phyloP scores from a whole-genome alignment of 108 stramenopile genomes.

The Nannochloropsis salina region DNA sequence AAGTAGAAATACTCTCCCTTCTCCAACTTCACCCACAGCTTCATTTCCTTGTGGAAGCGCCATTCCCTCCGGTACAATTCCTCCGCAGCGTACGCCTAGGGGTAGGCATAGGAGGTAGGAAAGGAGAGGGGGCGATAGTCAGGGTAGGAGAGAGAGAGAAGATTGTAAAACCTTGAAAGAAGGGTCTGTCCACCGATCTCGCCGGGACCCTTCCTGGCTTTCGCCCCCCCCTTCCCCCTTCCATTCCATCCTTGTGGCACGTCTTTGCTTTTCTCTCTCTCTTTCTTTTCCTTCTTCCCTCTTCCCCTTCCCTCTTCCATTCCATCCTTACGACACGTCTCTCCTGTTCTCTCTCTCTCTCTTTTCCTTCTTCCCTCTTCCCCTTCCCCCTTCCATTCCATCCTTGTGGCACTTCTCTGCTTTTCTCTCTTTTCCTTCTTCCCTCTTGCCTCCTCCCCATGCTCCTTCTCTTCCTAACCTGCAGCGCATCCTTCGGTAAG shows the following conservation, averaged over 20 bases:
- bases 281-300: not conserved
- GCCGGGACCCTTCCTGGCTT: not conserved
- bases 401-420: not conserved
- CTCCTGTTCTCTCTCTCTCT: not conserved
- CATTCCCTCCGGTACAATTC: constrained; percentile 93
- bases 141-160: not conserved
- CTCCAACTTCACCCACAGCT: constrained; percentile 69
- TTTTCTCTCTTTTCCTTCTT: not conserved
- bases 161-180: not conserved
- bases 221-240: not conserved
- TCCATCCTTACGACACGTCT: not conserved
- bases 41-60: constrained; percentile 89
- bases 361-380: not conserved
- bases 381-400: not conserved
- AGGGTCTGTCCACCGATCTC: not conserved
- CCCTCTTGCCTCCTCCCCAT: not conserved
- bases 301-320: not conserved
- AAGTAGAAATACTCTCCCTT: constrained; percentile 55
- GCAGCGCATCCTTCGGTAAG: constrained; percentile 88
- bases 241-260: not conserved
- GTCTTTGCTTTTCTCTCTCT: not conserved
- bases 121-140: not conserved
- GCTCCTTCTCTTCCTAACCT: constrained; percentile 37
- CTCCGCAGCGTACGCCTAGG: constrained; percentile 81
- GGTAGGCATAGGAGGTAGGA: not conserved